Base-by-base conservation (phyloP, 805 yeast genomes). In the Cyberlindnera mrakii region DNA sequence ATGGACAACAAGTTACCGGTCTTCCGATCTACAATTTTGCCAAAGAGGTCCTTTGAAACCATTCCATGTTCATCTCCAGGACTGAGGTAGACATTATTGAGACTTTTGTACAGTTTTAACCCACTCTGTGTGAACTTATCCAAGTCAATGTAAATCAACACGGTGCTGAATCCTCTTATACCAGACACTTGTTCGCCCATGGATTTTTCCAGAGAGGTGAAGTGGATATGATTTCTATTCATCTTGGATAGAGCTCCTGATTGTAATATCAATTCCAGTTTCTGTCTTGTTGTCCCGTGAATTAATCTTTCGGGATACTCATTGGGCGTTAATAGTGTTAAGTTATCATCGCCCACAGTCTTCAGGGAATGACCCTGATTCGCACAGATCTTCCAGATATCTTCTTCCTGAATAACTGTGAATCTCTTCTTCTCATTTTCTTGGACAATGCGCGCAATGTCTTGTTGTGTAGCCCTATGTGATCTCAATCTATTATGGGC, bases 361-460 rank as follows among this genome's bases (percentile, higher is more conserved):
- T 60, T 57, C 5, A 91, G 64, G 0, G 95, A 80, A 61, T 93
- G 99, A 4, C 99, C 99, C 62, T 93, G 99, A 41, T 82, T 82
- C 4, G 99, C 98, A 58, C 97, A 78, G n/a, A 91, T 77, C 30
- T 51, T 39, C 5, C 45, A 55, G 11, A 58, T 63, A 5, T 52
- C 64, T 6, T 59, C 63, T 9, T 52, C 52, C 5, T 42, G 40
- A 7, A 46, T 46, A 11, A 89, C 47, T 30, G 72, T 71, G 62
- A 81, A 91, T 42, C 99, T 62, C 52, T 81, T 71, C 63, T 91
- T 91, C 42, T 73, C 79, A 54, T 90, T 85, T 7, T 60, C 66
- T 0, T 60, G 69, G 0, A 89, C 96, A 1, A 88, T 72, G 16
- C 76, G 55, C 34, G 66, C 54, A 4, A 93, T 57, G 45, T 85